phyloP scores from a whole-genome alignment of 768 basidiomycete genomes.

The Kwoniella botswanensis region DNA sequence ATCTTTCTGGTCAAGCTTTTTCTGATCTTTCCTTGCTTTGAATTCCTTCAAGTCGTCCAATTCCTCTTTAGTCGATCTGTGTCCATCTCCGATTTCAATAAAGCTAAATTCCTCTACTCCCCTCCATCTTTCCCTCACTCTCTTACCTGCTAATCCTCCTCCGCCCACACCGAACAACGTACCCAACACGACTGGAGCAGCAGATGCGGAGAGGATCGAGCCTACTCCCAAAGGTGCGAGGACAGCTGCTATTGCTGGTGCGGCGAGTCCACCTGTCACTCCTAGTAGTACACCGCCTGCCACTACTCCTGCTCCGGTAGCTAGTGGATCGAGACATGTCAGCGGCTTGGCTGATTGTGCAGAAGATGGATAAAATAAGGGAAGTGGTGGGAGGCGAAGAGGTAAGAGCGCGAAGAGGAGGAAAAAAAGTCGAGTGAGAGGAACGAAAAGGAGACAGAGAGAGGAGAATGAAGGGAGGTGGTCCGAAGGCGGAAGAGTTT shows the following conservation, averaged over 20 bases:
- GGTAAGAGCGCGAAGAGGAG: no score
- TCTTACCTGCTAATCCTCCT: conserved; percentile 58
- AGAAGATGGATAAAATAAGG: neutral
- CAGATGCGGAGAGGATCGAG: conserved; percentile 54
- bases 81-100: conserved; percentile 57
- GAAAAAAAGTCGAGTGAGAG: neutral
- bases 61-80: conserved; percentile 43
- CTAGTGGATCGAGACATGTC: conserved; percentile 27
- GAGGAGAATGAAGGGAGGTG: no score
- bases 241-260: conserved; percentile 60
- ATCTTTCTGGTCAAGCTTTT: conserved; percentile 26
- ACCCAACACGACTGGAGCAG: conserved; percentile 59
- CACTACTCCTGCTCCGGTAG: conserved; percentile 59
- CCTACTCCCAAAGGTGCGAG: conserved; percentile 56
- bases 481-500: neutral
- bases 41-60: conserved; percentile 47
- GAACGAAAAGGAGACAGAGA: no score
- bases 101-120: conserved; percentile 61
- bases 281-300: conserved; percentile 60
- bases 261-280: conserved; percentile 60
- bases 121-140: conserved; percentile 59
- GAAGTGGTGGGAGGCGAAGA: neutral
- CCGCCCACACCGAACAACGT: conserved; percentile 60
- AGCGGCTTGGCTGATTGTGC: neutral
- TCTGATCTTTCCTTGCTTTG: conserved; percentile 30